A percentile compares a stretch with the other conserved stretches of the same genome.
phyloP scores from a whole-genome alignment of 768 basidiomycete genomes.

The Amanita fuliginea region DNA sequence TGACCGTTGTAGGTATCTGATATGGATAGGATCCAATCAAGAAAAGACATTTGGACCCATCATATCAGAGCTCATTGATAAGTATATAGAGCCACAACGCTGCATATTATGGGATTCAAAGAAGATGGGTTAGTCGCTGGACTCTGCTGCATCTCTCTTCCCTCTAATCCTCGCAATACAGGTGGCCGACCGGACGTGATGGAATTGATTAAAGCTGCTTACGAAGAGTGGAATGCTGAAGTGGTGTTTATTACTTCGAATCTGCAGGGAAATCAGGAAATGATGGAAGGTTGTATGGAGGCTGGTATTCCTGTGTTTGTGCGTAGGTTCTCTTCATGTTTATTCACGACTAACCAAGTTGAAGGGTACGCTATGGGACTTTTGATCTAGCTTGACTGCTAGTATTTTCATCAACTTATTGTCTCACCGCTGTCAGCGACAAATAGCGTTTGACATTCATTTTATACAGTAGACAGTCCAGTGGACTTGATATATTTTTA shows the following conservation, averaged over 20 bases:
- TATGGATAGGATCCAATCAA: constrained; percentile 81
- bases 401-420: neutral
- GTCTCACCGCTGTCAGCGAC: neutral
- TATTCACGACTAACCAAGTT: neutral
- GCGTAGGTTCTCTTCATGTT: constrained; percentile 11
- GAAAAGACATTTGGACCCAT: constrained; percentile 81
- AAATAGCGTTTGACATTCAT: neutral
- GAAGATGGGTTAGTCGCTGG: constrained; percentile 34
- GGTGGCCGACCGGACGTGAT: constrained; percentile 69
- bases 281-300: constrained; percentile 72
- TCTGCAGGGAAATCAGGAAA: constrained; percentile 64
- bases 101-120: constrained; percentile 74
- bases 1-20: constrained; percentile 46
- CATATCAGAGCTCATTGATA: constrained; percentile 59
- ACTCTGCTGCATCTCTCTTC: neutral
- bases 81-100: constrained; percentile 59
- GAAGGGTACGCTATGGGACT: constrained; percentile 67
- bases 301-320: constrained; percentile 62
- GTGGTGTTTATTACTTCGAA: constrained; percentile 82
- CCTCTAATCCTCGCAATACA: constrained; percentile 9
- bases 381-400: constrained; percentile 14
- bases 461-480: neutral
- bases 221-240: constrained; percentile 72
- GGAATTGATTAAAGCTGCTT: constrained; percentile 65
- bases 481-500: neutral